Conservation (phyloP, 352 stramenopile genomes). For the Phytophthora colocasiae region DNA sequence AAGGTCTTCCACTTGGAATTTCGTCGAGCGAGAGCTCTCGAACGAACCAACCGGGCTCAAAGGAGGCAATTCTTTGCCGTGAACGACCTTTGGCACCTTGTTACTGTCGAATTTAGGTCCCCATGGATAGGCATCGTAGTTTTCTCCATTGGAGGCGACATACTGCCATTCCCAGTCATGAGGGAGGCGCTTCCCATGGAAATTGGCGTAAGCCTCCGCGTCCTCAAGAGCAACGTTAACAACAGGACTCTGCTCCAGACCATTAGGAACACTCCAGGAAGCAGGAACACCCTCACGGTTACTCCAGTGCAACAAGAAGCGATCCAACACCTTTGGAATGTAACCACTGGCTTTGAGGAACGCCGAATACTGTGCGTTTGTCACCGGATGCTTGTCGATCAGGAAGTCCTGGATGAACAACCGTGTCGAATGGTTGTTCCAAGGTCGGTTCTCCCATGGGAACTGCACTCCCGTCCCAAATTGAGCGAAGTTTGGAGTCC, state of each 20-base stretch:
- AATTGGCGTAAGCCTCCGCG: conserved; percentile 68
- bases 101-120: conserved; percentile 41
- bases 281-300: conserved; percentile 45
- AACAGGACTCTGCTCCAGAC: conserved; percentile 64
- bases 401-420: conserved; percentile 76
- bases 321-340: conserved; percentile 51
- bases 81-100: conserved; percentile 32
- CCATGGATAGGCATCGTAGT: conserved; percentile 73
- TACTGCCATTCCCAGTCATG: conserved; percentile 92
- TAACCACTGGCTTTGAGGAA: conserved; percentile 74
- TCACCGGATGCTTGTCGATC: conserved; percentile 81
- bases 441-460: conserved; percentile 81
- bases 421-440: conserved; percentile 74
- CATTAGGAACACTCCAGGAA: conserved; percentile 55
- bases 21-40: conserved; percentile 46
- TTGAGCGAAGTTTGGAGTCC: conserved; percentile 65
- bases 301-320: conserved; percentile 81
- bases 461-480: conserved; percentile 86
- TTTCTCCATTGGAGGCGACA: conserved; percentile 73
- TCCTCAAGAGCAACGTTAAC: conserved; percentile 83
- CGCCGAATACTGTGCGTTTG: conserved; percentile 68
- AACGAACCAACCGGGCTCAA: conserved; percentile 64
- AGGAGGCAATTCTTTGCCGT: conserved; percentile 48
- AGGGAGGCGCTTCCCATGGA: conserved; percentile 77
- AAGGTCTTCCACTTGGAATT: conserved; percentile 74